Percentiles rank a stretch among this genome's conserved stretches.
These are phyloP conservation scores for Olyra latifolia DNA, from an alignment of 176 grass and related monocot genomes.

Conservation along the genomic window DNA sequence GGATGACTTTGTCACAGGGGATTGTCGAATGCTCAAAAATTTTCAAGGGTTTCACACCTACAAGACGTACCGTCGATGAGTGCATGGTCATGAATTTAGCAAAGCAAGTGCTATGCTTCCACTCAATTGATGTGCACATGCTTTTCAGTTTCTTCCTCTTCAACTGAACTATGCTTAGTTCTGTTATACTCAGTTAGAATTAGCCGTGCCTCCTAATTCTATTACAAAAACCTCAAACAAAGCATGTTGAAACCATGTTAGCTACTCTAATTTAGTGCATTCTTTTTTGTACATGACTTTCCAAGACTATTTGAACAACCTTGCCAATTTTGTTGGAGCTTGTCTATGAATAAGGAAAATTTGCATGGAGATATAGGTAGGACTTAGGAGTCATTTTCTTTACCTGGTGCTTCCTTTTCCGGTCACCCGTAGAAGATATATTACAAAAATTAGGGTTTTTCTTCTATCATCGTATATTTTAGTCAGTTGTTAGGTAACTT, in stretches of 20 bases:
- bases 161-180: too few relatives aligned
- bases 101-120: too few relatives aligned
- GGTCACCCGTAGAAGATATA: background rate
- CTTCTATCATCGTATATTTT: background rate
- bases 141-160: too few relatives aligned
- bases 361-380: conserved; percentile 96
- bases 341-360: conserved; percentile 96
- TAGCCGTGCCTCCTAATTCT: too few relatives aligned
- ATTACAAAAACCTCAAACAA: too few relatives aligned
- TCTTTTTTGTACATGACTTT: conserved; percentile 82
- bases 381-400: conserved; percentile 44
- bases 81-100: too few relatives aligned
- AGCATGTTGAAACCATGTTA: background rate
- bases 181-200: too few relatives aligned
- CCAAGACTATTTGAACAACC: conserved; percentile 87
- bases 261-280: conserved; percentile 28
- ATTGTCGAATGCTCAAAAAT: too few relatives aligned
- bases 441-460: background rate
- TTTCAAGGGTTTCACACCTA: too few relatives aligned
- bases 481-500: background rate
- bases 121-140: too few relatives aligned
- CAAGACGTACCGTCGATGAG: too few relatives aligned
- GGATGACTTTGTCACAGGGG: too few relatives aligned
- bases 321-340: conserved; percentile 83
- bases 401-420: background rate